Percentiles rank a stretch among this genome's conserved stretches.
phyloP scores from a whole-genome alignment of 352 stramenopile species.

The Blastocystis sp. region DNA sequence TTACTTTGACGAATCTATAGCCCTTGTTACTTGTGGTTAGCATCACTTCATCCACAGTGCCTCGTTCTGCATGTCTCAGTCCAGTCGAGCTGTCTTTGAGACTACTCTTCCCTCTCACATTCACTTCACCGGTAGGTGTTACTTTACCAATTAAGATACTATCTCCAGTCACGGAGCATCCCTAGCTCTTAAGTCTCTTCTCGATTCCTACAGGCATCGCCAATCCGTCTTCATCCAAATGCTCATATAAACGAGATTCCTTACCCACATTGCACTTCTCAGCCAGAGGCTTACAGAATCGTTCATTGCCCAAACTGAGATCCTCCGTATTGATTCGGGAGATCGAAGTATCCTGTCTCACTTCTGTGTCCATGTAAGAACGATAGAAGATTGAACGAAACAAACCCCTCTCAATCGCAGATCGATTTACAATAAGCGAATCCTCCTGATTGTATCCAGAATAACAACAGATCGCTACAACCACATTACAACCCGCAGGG shows the following conservation, averaged over 20 bases:
- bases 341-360: slow-evolving; percentile 69
- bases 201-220: slow-evolving; percentile 76
- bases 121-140: slow-evolving; percentile 78
- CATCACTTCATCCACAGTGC: slow-evolving; percentile 98
- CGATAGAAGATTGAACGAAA: slow-evolving; percentile 98
- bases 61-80: slow-evolving; percentile 94
- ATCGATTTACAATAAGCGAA: slow-evolving; percentile 99
- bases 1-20: slow-evolving; percentile 87
- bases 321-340: neutral
- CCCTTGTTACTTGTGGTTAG: slow-evolving; percentile 94
- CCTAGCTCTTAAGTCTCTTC: slow-evolving; percentile 69
- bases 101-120: slow-evolving; percentile 74
- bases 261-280: slow-evolving; percentile 80
- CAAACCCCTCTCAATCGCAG: slow-evolving; percentile 95
- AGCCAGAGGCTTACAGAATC: slow-evolving; percentile 44
- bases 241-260: slow-evolving; percentile 93
- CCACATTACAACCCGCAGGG: slow-evolving; percentile 92
- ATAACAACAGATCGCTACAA: slow-evolving; percentile 86
- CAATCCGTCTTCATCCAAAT: slow-evolving; percentile 96
- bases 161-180: slow-evolving; percentile 91
- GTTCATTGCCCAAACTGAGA: slow-evolving; percentile 27
- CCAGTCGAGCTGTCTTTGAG: slow-evolving; percentile 93
- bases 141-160: slow-evolving; percentile 99
- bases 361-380: slow-evolving; percentile 92
- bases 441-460: slow-evolving; percentile 98